phyloP scores from a whole-genome alignment of 495 filamentous ascomycete genomes.

The Neurospora africana region DNA sequence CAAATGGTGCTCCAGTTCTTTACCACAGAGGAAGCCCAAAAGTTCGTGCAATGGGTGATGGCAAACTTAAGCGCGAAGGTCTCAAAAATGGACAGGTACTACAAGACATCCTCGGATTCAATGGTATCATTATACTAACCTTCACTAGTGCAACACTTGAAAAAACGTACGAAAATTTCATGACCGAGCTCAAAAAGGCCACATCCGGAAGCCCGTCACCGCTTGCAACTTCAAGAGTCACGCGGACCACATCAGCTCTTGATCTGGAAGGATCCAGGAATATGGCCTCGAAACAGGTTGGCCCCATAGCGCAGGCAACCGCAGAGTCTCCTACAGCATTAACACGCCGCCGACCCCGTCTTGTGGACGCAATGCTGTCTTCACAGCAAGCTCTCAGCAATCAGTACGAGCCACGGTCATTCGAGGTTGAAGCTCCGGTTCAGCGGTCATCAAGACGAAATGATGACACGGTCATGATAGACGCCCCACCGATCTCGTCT shows the following conservation, averaged over 20 bases:
- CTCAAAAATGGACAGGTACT: neutral
- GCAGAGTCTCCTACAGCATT: neutral
- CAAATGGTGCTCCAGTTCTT: neutral
- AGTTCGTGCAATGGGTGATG: neutral
- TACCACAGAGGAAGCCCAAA: neutral
- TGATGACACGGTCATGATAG: neutral
- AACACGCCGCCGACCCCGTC: neutral
- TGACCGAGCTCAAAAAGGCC: neutral
- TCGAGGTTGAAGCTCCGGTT: neutral
- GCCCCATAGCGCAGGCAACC: neutral
- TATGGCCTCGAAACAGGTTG: neutral
- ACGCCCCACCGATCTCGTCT: neutral
- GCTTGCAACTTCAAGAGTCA: neutral
- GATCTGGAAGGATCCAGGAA: neutral
- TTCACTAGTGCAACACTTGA: neutral
- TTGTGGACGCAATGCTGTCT: constrained; percentile 5
- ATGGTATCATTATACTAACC: neutral
- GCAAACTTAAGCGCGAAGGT: neutral
- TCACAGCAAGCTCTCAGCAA: neutral
- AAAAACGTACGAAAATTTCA: neutral
- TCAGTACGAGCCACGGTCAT: neutral
- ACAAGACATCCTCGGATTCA: neutral
- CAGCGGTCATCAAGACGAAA: neutral
- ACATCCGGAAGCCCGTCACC: neutral
- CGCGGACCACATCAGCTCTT: neutral